A percentile compares a stretch with the other conserved stretches of the same genome.
Conservation (phyloP, 2,329 filamentous ascomycete genomes). For the Aureobasidium sp. region DNA sequence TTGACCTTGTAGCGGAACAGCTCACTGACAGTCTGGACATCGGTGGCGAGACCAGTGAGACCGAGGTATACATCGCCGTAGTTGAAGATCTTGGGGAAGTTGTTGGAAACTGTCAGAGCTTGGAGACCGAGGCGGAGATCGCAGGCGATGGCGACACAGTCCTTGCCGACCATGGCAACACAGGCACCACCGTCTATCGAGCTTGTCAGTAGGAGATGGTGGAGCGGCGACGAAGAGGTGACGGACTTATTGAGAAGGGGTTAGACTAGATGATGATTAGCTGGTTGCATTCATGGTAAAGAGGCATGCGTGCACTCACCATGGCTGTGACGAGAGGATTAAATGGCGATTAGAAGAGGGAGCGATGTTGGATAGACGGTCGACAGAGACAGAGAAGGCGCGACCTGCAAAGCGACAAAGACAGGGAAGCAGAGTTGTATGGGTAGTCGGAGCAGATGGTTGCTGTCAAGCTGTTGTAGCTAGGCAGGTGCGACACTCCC, state of each 20-base stretch:
- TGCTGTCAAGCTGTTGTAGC: slow-evolving; percentile 7
- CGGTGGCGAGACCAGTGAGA: slow-evolving; percentile 91
- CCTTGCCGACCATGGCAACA: slow-evolving; percentile 98
- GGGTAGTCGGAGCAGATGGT: not conserved
- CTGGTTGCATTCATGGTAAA: not conserved
- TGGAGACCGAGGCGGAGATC: slow-evolving; percentile 96
- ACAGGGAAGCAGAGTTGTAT: not conserved
- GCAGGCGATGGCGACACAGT: slow-evolving; percentile 98
- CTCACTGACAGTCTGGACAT: slow-evolving; percentile 89
- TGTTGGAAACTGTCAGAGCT: slow-evolving; percentile 94
- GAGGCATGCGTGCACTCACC: slow-evolving; percentile 25
- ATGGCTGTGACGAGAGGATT: slow-evolving; percentile 22
- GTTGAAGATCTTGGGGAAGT: slow-evolving; percentile 99
- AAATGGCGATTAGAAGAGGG: not conserved
- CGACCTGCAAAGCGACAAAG: not conserved
- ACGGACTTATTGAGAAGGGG: slow-evolving; percentile 90
- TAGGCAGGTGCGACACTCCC: not conserved
- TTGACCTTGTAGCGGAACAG: slow-evolving; percentile 99
- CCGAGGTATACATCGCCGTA: slow-evolving; percentile 95
- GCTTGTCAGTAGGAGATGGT: not conserved
- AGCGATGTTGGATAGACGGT: not conserved
- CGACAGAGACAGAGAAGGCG: slow-evolving; percentile 7
- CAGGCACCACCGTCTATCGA: slow-evolving; percentile 76
- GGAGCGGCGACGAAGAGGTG: slow-evolving; percentile 12
- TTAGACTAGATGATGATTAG: slow-evolving; percentile 54